A percentile compares a stretch with the other conserved stretches of the same genome.
Evolutionary conservation across 768 basidiomycete genomes (phyloP).

Genomic region (Cystofilobasidium macerans): DNA sequence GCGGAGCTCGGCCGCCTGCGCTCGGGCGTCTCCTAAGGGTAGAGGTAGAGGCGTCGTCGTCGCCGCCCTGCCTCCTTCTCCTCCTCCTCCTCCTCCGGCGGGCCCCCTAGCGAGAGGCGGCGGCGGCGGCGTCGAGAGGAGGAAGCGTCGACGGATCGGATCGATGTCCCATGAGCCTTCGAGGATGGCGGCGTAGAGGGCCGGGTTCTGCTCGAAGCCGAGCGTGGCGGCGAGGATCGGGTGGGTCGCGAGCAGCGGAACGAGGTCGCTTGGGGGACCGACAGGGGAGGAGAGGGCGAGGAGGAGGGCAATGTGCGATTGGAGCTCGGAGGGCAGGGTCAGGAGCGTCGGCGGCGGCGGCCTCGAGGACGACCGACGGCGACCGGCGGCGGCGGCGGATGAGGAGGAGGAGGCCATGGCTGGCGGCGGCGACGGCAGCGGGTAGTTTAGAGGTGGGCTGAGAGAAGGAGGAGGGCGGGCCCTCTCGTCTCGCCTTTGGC

Average conservation of each 20-base stretch:
- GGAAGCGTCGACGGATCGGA: too few species aligned
- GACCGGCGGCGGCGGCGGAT: not conserved
- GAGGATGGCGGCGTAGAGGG: slow-evolving; percentile 13
- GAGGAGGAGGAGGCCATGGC: too few species aligned
- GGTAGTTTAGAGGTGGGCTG: too few species aligned
- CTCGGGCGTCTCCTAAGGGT: not conserved
- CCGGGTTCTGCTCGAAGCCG: slow-evolving; percentile 9
- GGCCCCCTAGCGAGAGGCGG: not conserved
- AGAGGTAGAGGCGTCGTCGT: too few species aligned
- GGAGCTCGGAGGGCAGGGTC: slow-evolving; percentile 11
- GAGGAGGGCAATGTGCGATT: slow-evolving; percentile 1
- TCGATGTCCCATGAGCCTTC: too few species aligned
- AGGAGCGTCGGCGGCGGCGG: not conserved
- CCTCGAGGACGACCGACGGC: not conserved
- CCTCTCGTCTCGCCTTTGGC: too few species aligned
- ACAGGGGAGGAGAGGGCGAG: not conserved
- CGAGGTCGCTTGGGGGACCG: slow-evolving; percentile 4
- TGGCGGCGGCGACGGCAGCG: too few species aligned
- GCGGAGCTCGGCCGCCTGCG: slow-evolving; percentile 14
- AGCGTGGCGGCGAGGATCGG: not conserved
- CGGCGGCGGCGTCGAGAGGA: not conserved
- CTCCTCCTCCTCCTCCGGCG: not conserved
- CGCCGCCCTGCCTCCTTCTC: too few species aligned
- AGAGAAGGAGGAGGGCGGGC: too few species aligned
- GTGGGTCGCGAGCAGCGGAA: slow-evolving; percentile 6